These are phyloP conservation scores for Vinca major DNA, from an alignment of 305 asterid genomes.

Conservation along the genomic window DNA sequence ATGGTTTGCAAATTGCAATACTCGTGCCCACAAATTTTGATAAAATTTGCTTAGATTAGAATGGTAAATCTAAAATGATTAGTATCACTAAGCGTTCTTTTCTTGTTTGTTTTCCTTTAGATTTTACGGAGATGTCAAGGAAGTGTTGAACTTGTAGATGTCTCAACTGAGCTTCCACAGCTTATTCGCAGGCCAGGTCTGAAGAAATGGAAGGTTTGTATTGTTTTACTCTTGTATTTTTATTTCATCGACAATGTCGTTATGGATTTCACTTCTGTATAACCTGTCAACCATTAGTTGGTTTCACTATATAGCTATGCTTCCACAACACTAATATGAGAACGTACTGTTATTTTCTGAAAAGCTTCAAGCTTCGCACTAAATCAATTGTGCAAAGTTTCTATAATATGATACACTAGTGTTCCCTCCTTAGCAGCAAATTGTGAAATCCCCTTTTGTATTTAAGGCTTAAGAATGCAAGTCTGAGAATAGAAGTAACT, in stretches of 20 bases:
- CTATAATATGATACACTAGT: background rate
- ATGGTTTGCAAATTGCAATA: background rate
- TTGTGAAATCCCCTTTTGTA: background rate
- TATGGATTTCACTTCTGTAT: background rate
- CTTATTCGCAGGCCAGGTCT: slow-evolving; percentile 88
- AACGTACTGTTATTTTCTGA: background rate
- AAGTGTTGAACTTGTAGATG: slow-evolving; percentile 72
- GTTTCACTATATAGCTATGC: background rate
- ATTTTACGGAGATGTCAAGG: slow-evolving; percentile 73
- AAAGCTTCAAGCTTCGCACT: background rate
- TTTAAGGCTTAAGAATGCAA: background rate
- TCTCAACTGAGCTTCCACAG: slow-evolving; percentile 73
- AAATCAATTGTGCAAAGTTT: background rate
- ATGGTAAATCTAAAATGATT: background rate
- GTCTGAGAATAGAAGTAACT: background rate
- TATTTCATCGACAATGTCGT: slow-evolving; percentile 4
- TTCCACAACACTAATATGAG: background rate
- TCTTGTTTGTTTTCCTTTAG: slow-evolving; percentile 32
- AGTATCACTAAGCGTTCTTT: background rate
- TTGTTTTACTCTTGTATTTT: slow-evolving; percentile 9
- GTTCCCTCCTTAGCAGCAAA: background rate
- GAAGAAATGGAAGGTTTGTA: slow-evolving; percentile 76
- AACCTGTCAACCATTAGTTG: background rate
- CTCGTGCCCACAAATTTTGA: background rate
- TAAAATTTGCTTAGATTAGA: background rate